Conservation (phyloP, 2,329 filamentous ascomycete genomes). For the Amauroascus verrucosus region DNA sequence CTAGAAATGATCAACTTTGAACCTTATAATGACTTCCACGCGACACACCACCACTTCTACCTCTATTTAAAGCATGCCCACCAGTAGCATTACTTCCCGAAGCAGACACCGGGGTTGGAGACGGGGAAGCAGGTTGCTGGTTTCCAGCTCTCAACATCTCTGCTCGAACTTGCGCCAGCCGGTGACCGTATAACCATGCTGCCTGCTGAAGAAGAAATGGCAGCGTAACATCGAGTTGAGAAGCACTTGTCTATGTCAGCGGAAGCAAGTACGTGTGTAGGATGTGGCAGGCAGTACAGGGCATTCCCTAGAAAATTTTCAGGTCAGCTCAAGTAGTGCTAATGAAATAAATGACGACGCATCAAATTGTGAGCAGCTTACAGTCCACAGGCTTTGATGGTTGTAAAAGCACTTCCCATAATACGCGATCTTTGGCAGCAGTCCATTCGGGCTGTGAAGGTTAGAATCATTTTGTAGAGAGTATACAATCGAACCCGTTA, state of each 20-base stretch:
- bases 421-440: conserved; percentile 67
- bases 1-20: conserved; percentile 19
- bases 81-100: conserved; percentile 34
- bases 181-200: conserved; percentile 83
- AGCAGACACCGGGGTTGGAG: conserved; percentile 35
- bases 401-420: conserved; percentile 85
- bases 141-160: conserved; percentile 63
- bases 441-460: conserved; percentile 69
- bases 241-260: conserved; percentile 43
- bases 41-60: conserved; percentile 25
- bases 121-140: conserved; percentile 34
- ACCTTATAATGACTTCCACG: neutral
- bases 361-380: conserved; percentile 34
- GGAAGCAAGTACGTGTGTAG: neutral
- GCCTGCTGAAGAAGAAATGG: conserved; percentile 87
- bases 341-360: neutral
- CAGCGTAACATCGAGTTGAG: conserved; percentile 71
- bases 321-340: conserved; percentile 5
- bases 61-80: conserved; percentile 27
- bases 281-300: conserved; percentile 44
- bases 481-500: neutral
- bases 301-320: conserved; percentile 53
- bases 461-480: neutral
- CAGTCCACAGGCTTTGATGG: conserved; percentile 78
- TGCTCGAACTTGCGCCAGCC: conserved; percentile 78